Conservation (phyloP, 352 stramenopile species). For the Peronospora belbahrii region DNA sequence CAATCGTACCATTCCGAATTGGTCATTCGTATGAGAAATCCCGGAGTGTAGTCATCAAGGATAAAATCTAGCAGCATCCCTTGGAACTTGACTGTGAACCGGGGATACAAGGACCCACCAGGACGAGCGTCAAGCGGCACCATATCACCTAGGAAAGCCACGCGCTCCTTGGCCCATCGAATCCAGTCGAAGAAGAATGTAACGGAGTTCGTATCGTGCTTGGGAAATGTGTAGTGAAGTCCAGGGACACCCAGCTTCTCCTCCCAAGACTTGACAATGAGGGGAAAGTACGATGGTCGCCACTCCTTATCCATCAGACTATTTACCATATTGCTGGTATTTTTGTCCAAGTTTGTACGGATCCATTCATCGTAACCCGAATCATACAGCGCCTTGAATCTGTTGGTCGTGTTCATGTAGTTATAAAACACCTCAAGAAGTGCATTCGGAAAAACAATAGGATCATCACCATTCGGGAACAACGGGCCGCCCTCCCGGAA, state of each 20-base stretch:
- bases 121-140: constrained; percentile 39
- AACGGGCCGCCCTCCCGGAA: constrained; percentile 53
- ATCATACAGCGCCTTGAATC: constrained; percentile 53
- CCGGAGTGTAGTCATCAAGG: constrained; percentile 55
- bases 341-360: constrained; percentile 35
- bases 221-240: constrained; percentile 64
- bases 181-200: constrained; percentile 74
- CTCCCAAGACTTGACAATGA: constrained; percentile 58
- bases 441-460: constrained; percentile 48
- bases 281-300: constrained; percentile 47
- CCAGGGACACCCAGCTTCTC: constrained; percentile 42
- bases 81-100: constrained; percentile 61
- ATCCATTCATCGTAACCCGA: constrained; percentile 53
- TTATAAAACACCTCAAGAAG: constrained; percentile 56
- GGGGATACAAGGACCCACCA: constrained; percentile 46
- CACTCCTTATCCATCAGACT: constrained; percentile 24
- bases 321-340: constrained; percentile 33
- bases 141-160: constrained; percentile 49
- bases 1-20: constrained; percentile 72
- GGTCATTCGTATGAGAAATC: constrained; percentile 44
- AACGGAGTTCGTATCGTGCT: constrained; percentile 46
- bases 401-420: constrained; percentile 43
- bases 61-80: constrained; percentile 49
- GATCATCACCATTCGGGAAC: constrained; percentile 51
- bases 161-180: constrained; percentile 74